Evolutionary conservation across 2,329 filamentous ascomycete genomes (phyloP).

Genomic region (Xylaria sp.): DNA sequence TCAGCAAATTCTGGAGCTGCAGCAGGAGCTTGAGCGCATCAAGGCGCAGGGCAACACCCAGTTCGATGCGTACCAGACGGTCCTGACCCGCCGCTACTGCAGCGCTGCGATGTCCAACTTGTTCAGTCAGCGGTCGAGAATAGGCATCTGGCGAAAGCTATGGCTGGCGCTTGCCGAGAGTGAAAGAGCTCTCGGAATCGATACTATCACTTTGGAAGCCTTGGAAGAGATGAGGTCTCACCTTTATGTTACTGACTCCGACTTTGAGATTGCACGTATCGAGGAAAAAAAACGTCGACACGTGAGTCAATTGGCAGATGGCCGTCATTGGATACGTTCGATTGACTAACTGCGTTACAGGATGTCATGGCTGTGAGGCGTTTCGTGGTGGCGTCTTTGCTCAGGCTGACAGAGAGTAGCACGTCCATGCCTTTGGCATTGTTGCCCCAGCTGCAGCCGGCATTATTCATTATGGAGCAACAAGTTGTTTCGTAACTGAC

Average conservation of each 20-base stretch:
- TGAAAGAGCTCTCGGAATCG: slow-evolving; percentile 80
- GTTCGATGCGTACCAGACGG: slow-evolving; percentile 68
- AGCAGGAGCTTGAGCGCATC: slow-evolving; percentile 21
- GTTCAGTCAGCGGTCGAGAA: slow-evolving; percentile 77
- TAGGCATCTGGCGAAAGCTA: slow-evolving; percentile 75
- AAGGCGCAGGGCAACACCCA: slow-evolving; percentile 10
- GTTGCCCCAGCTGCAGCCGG: slow-evolving; percentile 59
- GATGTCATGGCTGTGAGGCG: slow-evolving; percentile 63
- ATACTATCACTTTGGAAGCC: slow-evolving; percentile 72
- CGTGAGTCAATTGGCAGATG: slow-evolving; percentile 17
- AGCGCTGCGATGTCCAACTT: slow-evolving; percentile 77
- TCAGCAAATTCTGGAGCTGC: slow-evolving; percentile 19
- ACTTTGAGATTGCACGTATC: slow-evolving; percentile 74
- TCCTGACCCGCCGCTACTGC: slow-evolving; percentile 74
- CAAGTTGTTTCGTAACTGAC: slow-evolving; percentile 60
- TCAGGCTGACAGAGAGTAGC: slow-evolving; percentile 41
- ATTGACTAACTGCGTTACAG: slow-evolving; percentile 24
- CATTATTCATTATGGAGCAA: slow-evolving; percentile 76
- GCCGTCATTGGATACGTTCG: background rate
- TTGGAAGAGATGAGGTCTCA: slow-evolving; percentile 78
- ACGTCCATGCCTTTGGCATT: slow-evolving; percentile 76
- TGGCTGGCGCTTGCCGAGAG: slow-evolving; percentile 86
- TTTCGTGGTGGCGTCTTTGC: background rate
- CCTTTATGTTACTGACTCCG: slow-evolving; percentile 75
- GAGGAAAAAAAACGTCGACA: slow-evolving; percentile 78